Evolutionary conservation across 129 eudicot species (phyloP).

Genomic region (Glebionis coronaria): DNA sequence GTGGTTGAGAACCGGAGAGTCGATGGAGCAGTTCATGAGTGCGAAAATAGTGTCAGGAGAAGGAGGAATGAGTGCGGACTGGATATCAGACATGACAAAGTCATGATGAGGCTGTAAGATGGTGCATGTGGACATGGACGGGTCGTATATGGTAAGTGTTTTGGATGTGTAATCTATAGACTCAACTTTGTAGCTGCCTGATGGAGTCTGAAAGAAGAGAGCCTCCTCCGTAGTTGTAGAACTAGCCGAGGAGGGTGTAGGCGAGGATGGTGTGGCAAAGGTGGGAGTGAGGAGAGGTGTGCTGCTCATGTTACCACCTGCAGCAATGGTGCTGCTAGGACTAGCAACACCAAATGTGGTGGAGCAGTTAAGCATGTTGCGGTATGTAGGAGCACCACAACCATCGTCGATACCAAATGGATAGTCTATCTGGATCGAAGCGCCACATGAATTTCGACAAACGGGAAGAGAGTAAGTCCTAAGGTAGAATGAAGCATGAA

Average conservation of each 20-base stretch:
- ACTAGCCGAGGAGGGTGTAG: conserved; percentile 38
- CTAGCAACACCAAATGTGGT: conserved; percentile 26
- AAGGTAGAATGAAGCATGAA: conserved; percentile 12
- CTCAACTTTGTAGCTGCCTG: conserved; percentile 87
- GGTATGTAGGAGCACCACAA: conserved; percentile 78
- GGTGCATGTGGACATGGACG: conserved; percentile 94
- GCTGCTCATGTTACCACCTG: conserved; percentile 44
- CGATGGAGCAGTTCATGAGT: conserved; percentile 86
- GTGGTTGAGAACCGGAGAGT: conserved; percentile 84
- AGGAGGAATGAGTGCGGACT: conserved; percentile 69
- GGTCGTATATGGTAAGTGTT: conserved; percentile 65
- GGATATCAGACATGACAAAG: conserved; percentile 69
- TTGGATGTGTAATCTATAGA: conserved; percentile 61
- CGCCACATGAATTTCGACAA: conserved; percentile 76
- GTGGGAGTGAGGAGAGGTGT: conserved; percentile 65
- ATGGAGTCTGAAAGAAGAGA: conserved; percentile 76
- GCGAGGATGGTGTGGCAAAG: conserved; percentile 36
- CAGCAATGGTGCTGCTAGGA: conserved; percentile 39
- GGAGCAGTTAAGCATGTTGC: conserved; percentile 78
- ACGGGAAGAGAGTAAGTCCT: conserved; percentile 25
- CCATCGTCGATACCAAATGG: conserved; percentile 88
- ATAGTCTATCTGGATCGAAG: conserved; percentile 60
- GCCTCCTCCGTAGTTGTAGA: conserved; percentile 13
- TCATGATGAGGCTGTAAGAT: conserved; percentile 93
- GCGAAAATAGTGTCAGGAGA: conserved; percentile 83